Base-by-base conservation (phyloP, 192 early-diverging fungal genomes). In the Bifiguratus adelaidae region DNA sequence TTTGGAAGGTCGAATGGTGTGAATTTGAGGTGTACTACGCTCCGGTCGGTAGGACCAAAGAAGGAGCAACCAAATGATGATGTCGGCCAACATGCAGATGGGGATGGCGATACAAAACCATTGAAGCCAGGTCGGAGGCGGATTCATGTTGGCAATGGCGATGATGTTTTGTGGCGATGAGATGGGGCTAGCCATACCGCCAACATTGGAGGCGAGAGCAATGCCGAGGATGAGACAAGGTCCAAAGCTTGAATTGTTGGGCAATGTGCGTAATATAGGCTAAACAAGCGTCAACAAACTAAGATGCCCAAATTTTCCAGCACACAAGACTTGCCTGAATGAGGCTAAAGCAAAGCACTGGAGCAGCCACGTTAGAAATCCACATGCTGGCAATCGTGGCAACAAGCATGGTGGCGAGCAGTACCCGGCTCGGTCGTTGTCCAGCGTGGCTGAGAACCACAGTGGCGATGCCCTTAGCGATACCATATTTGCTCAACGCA, bases 381-480 rank as follows among this genome's bases (percentile, higher is more conserved):
- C 91, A 94, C 94, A 97, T 97, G 67, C 87, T 91, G 8, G 90
- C 88, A 71, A 97, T 77, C 2, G 91, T 94, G n/a, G 88, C 87
- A 0, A 97, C 91, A 32, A 95, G 71, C 90, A 97, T 97, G 44
- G 91, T 92, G 29, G 87, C 85, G 26, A 97, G 70, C 20, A 97
- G 64, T 2, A 97, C 94, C 6, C 63, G 63, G 36, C 77, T 78
- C 29, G 94, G 91, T 28, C 74, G 72, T 7, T 81, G 86, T n/a
- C 94, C 94, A 2, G 94, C 91, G 66, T 77, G 83, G 20, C 86
- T 78, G 6, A 97, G 71, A n/a, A 95, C 81, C 52, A 80, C 76
- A 11, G 87, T 85, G 2, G 94, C 94, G 50, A 91, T 65, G 32
- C 80, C 75, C 48, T 91, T 92, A 32, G 94, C 94, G 69, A 97